Base-by-base conservation (phyloP, 192 early-diverging fungal genomes). In the Coemansia sp. region DNA sequence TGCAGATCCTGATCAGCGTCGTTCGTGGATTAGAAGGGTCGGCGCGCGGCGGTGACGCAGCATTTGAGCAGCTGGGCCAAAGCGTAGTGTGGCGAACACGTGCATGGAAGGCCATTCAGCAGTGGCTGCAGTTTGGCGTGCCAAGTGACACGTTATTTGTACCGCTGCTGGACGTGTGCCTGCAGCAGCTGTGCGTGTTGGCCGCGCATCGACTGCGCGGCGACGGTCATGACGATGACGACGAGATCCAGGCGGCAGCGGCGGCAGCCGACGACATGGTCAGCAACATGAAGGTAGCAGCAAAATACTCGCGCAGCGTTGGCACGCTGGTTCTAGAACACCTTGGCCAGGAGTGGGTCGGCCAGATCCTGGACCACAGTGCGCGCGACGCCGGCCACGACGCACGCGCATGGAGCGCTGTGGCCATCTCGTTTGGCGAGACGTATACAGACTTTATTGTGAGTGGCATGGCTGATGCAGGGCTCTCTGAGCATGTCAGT, bases 51-150 rank as follows among this genome's bases (percentile, higher is more conserved):
- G 24, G 7, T 0, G 25, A 51, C 23, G 52, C 22, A 27, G 56
- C 69, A 4, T 69, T 60, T 63, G 67, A 19, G 23, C 29, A 24
- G 51, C 56, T 66, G 19, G 76, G 66, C 1, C 67, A 56, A 51
- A 37, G 57, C 17, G 45, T 55, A 1, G 51, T 11, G 24, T 73
- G 70, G 71, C 63, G 76, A 29, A 64, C 61, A 38, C 76, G 76
- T 15, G 76, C 67, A 15, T 79, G 76, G 76, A 63, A 63, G 45
- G 76, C 60, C 12, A 64, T 79, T 10, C 27, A 66, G 54, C 70
- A 79, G 43, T 79, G 76, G 76, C 56, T 79, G 57, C 76, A 79
- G 54, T 79, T 73, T 63, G 76, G 76, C 0, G 43, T 79, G 15
- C 15, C 67, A 0, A 60, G 51, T n/a, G 76, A 70, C 57, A 41